Conservation (phyloP, 2,329 filamentous ascomycete species). For the Colletotrichum musae region DNA sequence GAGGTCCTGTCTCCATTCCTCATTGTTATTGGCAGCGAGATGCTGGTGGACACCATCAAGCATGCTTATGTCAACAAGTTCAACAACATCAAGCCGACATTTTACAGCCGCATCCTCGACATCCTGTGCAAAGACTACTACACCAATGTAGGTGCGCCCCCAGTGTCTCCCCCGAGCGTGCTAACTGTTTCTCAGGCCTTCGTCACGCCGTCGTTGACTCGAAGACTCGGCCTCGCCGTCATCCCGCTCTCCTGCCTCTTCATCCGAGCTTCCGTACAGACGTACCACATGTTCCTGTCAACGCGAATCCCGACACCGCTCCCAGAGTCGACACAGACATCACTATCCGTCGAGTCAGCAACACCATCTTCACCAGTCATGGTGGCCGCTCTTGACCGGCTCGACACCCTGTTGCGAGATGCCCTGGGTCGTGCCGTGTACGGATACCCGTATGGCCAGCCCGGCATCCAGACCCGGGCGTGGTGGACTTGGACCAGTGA, state of each 20-base stretch:
- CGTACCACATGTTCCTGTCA: slow-evolving; percentile 97
- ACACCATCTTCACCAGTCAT: slow-evolving; percentile 79
- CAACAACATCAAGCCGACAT: slow-evolving; percentile 93
- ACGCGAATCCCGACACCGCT: slow-evolving; percentile 85
- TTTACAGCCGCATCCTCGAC: slow-evolving; percentile 92
- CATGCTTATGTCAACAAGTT: slow-evolving; percentile 99
- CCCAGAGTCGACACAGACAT: slow-evolving; percentile 74
- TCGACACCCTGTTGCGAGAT: slow-evolving; percentile 83
- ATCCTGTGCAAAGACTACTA: slow-evolving; percentile 98
- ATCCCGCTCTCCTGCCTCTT: slow-evolving; percentile 95
- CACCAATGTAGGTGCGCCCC: slow-evolving; percentile 75
- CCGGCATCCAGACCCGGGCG: slow-evolving; percentile 52
- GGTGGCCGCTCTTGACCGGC: slow-evolving; percentile 82
- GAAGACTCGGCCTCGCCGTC: slow-evolving; percentile 89
- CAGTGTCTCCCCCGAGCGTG: neutral
- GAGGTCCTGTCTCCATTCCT: slow-evolving; percentile 94
- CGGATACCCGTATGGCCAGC: slow-evolving; percentile 64
- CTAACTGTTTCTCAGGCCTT: slow-evolving; percentile 74
- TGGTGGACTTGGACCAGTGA: slow-evolving; percentile 76
- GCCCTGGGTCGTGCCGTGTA: slow-evolving; percentile 83
- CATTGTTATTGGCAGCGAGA: slow-evolving; percentile 94
- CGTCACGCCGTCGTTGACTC: slow-evolving; percentile 88
- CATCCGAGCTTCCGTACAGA: slow-evolving; percentile 93
- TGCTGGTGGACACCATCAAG: slow-evolving; percentile 96
- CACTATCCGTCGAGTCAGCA: slow-evolving; percentile 75